Conservation (phyloP, 208 protist species). For the Naegleria fowleri region DNA sequence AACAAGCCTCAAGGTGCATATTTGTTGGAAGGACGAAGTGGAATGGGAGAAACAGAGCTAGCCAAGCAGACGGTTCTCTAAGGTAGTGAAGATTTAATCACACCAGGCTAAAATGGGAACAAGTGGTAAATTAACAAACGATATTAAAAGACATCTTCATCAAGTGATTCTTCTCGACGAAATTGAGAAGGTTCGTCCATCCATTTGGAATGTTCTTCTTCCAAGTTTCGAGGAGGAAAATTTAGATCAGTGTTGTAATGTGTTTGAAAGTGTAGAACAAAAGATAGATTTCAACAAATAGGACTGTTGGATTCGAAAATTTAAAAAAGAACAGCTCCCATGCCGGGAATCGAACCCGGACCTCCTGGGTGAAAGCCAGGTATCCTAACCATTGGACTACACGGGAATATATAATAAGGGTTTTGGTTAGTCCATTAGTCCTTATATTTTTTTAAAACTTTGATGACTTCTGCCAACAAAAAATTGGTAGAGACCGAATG, state of each 20-base stretch:
- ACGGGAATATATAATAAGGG: too few relatives aligned
- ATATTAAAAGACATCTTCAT: constrained; percentile 92
- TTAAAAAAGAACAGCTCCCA: too few relatives aligned
- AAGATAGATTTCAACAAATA: too few relatives aligned
- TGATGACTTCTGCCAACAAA: too few relatives aligned
- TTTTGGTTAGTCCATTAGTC: too few relatives aligned
- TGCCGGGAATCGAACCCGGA: too few relatives aligned
- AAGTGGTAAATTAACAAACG: constrained; percentile 96
- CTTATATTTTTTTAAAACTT: too few relatives aligned
- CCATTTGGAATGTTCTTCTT: constrained; percentile 92
- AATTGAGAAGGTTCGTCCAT: constrained; percentile 96
- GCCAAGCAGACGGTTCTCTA: constrained; percentile 93
- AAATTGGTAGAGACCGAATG: too few relatives aligned
- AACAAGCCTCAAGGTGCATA: constrained; percentile 87
- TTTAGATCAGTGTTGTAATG: too few relatives aligned
- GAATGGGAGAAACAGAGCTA: constrained; percentile 90
- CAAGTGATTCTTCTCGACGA: constrained; percentile 97
- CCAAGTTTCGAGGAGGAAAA: constrained; percentile 97
- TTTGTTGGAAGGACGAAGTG: constrained; percentile 91
- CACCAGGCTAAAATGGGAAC: constrained; percentile 97
- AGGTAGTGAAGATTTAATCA: constrained; percentile 89
- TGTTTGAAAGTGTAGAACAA: too few relatives aligned
- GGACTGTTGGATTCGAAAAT: too few relatives aligned
- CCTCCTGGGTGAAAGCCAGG: too few relatives aligned
- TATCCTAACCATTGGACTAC: not conserved